Percentiles rank a stretch among this genome's conserved stretches.
Evolutionary conservation across 129 eudicot species (phyloP).

Genomic region (Helichrysum umbraculigerum): DNA sequence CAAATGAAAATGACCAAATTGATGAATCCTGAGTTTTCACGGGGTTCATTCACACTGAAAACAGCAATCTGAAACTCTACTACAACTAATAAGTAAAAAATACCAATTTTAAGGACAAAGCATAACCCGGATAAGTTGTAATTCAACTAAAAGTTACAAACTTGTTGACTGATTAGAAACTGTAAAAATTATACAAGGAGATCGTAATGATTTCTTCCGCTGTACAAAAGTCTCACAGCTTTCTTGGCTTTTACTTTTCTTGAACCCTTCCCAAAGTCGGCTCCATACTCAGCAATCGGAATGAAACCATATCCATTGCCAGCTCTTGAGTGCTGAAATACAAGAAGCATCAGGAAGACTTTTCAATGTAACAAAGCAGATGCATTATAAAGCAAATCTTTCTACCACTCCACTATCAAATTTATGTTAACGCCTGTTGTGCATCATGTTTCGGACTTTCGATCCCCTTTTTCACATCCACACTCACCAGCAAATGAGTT

Average conservation of each 20-base stretch:
- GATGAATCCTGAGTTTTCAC: no score
- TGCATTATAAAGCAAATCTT: not conserved
- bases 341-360: slow-evolving; percentile 3
- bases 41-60: not conserved
- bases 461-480: not conserved
- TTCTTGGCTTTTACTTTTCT: slow-evolving; percentile 48
- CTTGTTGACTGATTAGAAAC: not conserved
- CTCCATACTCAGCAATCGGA: slow-evolving; percentile 96
- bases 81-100: slow-evolving; percentile 1
- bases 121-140: not conserved
- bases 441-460: not conserved
- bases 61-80: not conserved
- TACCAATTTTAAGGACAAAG: not conserved
- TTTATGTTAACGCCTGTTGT: not conserved
- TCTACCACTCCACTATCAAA: not conserved
- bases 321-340: slow-evolving; percentile 56
- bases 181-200: slow-evolving; percentile 53
- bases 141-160: slow-evolving; percentile 2
- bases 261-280: slow-evolving; percentile 51
- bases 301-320: slow-evolving; percentile 76
- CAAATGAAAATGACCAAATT: not conserved
- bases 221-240: slow-evolving; percentile 79
- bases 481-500: not conserved
- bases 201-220: slow-evolving; percentile 93
- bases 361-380: slow-evolving; percentile 6